phyloP scores from a whole-genome alignment of 495 filamentous ascomycete species.

The Annulohypoxylon nitens region DNA sequence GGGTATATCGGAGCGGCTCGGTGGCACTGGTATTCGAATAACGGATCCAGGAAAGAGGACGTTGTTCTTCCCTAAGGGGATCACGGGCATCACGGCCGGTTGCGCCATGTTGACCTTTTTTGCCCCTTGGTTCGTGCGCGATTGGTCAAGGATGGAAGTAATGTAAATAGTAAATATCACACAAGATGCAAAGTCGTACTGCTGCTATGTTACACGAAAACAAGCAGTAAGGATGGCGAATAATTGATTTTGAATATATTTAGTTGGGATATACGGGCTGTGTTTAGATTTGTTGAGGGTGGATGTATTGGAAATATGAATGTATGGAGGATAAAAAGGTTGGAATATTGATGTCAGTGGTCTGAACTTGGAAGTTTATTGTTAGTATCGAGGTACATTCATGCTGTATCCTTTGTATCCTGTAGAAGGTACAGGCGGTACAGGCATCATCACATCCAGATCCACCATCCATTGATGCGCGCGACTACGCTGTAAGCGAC shows the following conservation, averaged over 20 bases:
- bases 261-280: background rate
- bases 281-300: background rate
- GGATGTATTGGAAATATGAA: background rate
- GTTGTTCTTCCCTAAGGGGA: slow-evolving; percentile 77
- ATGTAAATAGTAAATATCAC: slow-evolving; percentile 6
- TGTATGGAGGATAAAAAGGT: slow-evolving; percentile 14
- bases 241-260: background rate
- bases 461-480: slow-evolving; percentile 14
- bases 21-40: slow-evolving; percentile 76
- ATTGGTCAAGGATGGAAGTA: slow-evolving; percentile 18
- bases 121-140: slow-evolving; percentile 34
- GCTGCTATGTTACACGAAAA: slow-evolving; percentile 18
- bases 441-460: slow-evolving; percentile 1
- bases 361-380: slow-evolving; percentile 7
- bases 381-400: background rate
- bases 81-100: slow-evolving; percentile 71
- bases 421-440: background rate
- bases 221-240: slow-evolving; percentile 21
- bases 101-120: slow-evolving; percentile 49
- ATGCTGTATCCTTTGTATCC: background rate
- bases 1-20: slow-evolving; percentile 83
- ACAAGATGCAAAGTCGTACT: slow-evolving; percentile 11
- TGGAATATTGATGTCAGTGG: slow-evolving; percentile 40
- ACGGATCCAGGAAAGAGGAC: slow-evolving; percentile 87
- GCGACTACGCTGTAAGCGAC: background rate